Evolutionary conservation across 768 basidiomycete species (phyloP).

Genomic region (Tephrocybe sp.): DNA sequence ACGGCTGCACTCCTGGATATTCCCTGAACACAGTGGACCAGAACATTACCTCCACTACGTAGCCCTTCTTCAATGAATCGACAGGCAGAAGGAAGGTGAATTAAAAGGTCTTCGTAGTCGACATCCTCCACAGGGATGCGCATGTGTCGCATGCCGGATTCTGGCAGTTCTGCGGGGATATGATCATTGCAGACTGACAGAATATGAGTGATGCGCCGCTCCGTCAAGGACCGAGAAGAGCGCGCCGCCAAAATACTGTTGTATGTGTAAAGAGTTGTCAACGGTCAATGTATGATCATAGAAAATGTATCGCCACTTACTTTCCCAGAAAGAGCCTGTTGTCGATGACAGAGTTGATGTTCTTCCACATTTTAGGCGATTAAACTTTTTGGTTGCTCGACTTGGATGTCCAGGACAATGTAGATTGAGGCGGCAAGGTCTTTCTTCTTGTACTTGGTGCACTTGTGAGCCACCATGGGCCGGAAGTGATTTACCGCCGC

Average conservation of each 20-base stretch:
- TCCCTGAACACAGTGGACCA: slow-evolving; percentile 69
- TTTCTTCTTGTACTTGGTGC: slow-evolving; percentile 27
- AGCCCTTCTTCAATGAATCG: slow-evolving; percentile 65
- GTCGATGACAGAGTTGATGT: slow-evolving; percentile 65
- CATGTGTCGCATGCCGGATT: slow-evolving; percentile 67
- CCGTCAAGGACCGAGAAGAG: slow-evolving; percentile 67
- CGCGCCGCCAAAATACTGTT: slow-evolving; percentile 65
- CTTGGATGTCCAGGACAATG: slow-evolving; percentile 14
- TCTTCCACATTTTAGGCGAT: slow-evolving; percentile 54
- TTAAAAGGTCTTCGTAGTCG: slow-evolving; percentile 66
- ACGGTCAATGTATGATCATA: slow-evolving; percentile 6
- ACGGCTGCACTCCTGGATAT: slow-evolving; percentile 67
- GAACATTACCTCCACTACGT: slow-evolving; percentile 52
- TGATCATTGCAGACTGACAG: slow-evolving; percentile 73
- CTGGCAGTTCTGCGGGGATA: slow-evolving; percentile 67
- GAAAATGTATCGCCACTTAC: slow-evolving; percentile 41
- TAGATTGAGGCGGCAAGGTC: slow-evolving; percentile 7
- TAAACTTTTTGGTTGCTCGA: slow-evolving; percentile 17
- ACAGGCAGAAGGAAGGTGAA: slow-evolving; percentile 62
- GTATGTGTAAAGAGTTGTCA: slow-evolving; percentile 19
- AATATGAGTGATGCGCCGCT: slow-evolving; percentile 77
- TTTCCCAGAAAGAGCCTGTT: slow-evolving; percentile 71
- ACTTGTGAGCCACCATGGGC: slow-evolving; percentile 19
- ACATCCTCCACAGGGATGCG: slow-evolving; percentile 70
- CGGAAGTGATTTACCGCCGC: slow-evolving; percentile 25